Conservation (phyloP, 306 rosid genomes). For the Dalbergia cochinchinensis region DNA sequence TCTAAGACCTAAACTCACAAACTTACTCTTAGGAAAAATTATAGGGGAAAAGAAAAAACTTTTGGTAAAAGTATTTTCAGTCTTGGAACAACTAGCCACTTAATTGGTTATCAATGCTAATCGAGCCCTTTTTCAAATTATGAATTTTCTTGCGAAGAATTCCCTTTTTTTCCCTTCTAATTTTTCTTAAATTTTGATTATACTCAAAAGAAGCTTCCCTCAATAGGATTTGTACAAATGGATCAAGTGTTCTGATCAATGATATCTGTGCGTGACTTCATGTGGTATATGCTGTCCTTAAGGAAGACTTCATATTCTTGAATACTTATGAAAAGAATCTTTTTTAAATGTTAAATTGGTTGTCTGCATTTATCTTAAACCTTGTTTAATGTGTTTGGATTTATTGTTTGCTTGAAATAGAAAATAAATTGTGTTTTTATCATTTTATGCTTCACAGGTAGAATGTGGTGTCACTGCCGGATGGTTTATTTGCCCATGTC, state of each 20-base stretch:
- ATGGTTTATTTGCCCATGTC: slow-evolving; percentile 98
- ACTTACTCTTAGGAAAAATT: slow-evolving; percentile 18
- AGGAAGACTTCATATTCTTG: slow-evolving; percentile 19
- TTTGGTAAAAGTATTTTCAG: slow-evolving; percentile 5
- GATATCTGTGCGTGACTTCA: slow-evolving; percentile 27
- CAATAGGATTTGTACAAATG: slow-evolving; percentile 1
- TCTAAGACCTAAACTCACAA: too few relatives aligned
- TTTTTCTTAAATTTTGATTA: background rate
- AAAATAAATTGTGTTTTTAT: slow-evolving; percentile 20
- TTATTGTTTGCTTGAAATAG: slow-evolving; percentile 32
- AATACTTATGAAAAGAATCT: slow-evolving; percentile 14
- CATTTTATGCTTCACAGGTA: slow-evolving; percentile 63
- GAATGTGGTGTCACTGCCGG: slow-evolving; percentile 98
- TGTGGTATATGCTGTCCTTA: slow-evolving; percentile 27
- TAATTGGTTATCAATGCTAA: slow-evolving; percentile 8
- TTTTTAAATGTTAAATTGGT: slow-evolving; percentile 11
- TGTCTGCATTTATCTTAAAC: slow-evolving; percentile 16
- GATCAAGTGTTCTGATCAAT: slow-evolving; percentile 22
- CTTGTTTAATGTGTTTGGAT: slow-evolving; percentile 2
- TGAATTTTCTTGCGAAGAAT: background rate
- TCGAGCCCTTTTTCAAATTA: slow-evolving; percentile 7
- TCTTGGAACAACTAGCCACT: slow-evolving; percentile 10
- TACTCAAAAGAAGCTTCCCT: slow-evolving; percentile 17
- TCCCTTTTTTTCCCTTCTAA: background rate
- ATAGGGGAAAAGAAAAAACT: background rate